Percentiles rank a stretch among this genome's conserved stretches.
Conservation (phyloP, 1,284 basidiomycete genomes). For the Ganoderma leucocontextum region DNA sequence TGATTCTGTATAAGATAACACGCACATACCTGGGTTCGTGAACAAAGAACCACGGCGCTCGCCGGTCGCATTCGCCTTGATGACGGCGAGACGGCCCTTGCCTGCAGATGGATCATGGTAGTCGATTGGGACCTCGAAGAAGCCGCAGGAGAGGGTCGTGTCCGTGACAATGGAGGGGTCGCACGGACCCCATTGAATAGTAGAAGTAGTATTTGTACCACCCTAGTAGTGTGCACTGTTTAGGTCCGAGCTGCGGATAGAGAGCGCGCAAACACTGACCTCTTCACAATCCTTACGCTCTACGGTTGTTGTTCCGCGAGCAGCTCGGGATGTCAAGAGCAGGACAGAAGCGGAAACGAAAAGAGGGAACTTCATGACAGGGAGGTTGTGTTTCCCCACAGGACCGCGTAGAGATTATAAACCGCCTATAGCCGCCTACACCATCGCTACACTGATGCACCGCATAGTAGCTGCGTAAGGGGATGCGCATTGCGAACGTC, state of each 20-base stretch:
- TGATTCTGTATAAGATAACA: not conserved
- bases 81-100: constrained; percentile 14
- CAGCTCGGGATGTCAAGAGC: not conserved
- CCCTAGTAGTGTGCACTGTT: not conserved
- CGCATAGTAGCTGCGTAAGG: not conserved
- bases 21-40: constrained; percentile 24
- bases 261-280: not conserved
- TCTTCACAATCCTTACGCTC: not conserved
- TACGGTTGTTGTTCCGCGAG: not conserved
- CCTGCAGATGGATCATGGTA: constrained; percentile 23
- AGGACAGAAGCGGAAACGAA: not conserved
- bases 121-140: constrained; percentile 26
- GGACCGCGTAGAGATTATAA: not conserved
- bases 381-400: not conserved
- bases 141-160: constrained; percentile 15
- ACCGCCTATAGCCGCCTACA: not conserved
- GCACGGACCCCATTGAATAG: constrained; percentile 21
- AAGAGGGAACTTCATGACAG: not conserved
- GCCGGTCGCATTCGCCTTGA: constrained; percentile 22
- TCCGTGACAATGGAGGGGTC: constrained; percentile 15
- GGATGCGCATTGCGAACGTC: not conserved
- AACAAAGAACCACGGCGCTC: constrained; percentile 22
- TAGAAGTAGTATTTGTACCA: not conserved
- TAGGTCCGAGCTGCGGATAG: not conserved
- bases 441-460: not conserved